Percentiles rank a stretch among this genome's conserved stretches.
Evolutionary conservation across 441 rosid species (phyloP).

Genomic region (Aquilaria agallochum): DNA sequence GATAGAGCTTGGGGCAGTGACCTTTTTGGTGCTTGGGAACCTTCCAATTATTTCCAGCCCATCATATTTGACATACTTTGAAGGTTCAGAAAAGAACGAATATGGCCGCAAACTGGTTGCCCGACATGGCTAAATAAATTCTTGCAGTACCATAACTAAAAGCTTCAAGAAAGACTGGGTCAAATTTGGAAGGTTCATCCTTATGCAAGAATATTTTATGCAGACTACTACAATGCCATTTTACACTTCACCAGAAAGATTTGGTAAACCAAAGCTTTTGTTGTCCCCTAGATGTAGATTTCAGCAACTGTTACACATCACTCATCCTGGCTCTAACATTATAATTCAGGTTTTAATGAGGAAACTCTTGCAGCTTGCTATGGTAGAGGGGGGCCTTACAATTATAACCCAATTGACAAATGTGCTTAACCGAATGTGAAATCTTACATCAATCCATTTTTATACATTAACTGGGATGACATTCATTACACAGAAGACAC

Average conservation of each 20-base stretch:
- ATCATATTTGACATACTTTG: slow-evolving; percentile 19
- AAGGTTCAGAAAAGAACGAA: slow-evolving; percentile 13
- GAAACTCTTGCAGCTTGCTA: slow-evolving; percentile 34
- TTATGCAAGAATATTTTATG: slow-evolving; percentile 37
- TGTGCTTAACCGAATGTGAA: slow-evolving; percentile 28
- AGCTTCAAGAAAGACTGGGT: slow-evolving; percentile 26
- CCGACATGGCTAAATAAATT: slow-evolving; percentile 37
- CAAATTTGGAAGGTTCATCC: slow-evolving; percentile 27
- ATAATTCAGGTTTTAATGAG: slow-evolving; percentile 22
- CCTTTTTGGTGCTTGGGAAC: slow-evolving; percentile 44
- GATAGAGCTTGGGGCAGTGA: slow-evolving; percentile 37
- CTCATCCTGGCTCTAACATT: no score
- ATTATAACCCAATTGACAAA: slow-evolving; percentile 11
- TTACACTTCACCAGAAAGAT: slow-evolving; percentile 29
- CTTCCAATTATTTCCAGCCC: slow-evolving; percentile 37
- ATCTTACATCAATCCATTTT: slow-evolving; percentile 32
- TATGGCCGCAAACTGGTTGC: slow-evolving; percentile 40
- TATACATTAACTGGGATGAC: slow-evolving; percentile 45
- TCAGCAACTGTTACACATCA: neutral
- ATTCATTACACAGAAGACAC: slow-evolving; percentile 40
- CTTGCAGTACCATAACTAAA: slow-evolving; percentile 25
- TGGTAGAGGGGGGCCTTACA: slow-evolving; percentile 37
- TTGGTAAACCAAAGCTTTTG: slow-evolving; percentile 23
- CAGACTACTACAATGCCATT: slow-evolving; percentile 33
- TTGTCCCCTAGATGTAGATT: no score